Evolutionary conservation across 192 early-diverging fungal genomes (phyloP).

Genomic region (Coemansia sp.): DNA sequence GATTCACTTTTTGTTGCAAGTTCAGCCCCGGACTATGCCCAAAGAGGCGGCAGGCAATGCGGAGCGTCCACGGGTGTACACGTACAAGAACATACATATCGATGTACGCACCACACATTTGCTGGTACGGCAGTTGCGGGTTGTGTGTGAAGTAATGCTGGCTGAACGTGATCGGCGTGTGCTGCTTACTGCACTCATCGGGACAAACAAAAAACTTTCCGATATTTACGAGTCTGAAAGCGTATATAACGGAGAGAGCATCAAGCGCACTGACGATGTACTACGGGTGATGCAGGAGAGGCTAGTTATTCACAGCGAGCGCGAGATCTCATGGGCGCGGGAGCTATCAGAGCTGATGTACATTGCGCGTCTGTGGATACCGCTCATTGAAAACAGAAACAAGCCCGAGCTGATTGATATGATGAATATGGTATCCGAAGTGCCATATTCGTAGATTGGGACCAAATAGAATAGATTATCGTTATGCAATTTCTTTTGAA

Average conservation of each 20-base stretch:
- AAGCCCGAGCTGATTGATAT: neutral
- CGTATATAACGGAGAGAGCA: neutral
- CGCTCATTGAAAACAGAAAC: neutral
- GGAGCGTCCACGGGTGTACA: neutral
- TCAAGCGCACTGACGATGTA: slow-evolving; percentile 18
- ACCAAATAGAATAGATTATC: neutral
- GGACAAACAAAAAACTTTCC: slow-evolving; percentile 5
- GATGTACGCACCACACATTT: slow-evolving; percentile 13
- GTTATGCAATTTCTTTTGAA: neutral
- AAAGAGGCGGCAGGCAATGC: neutral
- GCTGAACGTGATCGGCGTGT: slow-evolving; percentile 34
- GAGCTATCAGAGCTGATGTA: slow-evolving; percentile 25
- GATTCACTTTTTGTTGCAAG: slow-evolving; percentile 31
- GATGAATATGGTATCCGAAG: neutral
- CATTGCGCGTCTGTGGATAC: slow-evolving; percentile 10
- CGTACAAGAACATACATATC: slow-evolving; percentile 30
- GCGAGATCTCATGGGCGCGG: slow-evolving; percentile 28
- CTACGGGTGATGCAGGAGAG: slow-evolving; percentile 39
- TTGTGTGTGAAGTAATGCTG: slow-evolving; percentile 16
- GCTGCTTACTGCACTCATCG: slow-evolving; percentile 26
- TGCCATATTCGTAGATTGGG: neutral
- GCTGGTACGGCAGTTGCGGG: slow-evolving; percentile 16
- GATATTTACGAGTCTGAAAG: slow-evolving; percentile 1
- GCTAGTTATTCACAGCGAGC: slow-evolving; percentile 28
- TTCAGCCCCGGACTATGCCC: slow-evolving; percentile 13